A percentile compares a stretch with the other conserved stretches of the same genome.
Evolutionary conservation across 768 basidiomycete genomes (phyloP).

Genomic region (Naematelia aurantialba): DNA sequence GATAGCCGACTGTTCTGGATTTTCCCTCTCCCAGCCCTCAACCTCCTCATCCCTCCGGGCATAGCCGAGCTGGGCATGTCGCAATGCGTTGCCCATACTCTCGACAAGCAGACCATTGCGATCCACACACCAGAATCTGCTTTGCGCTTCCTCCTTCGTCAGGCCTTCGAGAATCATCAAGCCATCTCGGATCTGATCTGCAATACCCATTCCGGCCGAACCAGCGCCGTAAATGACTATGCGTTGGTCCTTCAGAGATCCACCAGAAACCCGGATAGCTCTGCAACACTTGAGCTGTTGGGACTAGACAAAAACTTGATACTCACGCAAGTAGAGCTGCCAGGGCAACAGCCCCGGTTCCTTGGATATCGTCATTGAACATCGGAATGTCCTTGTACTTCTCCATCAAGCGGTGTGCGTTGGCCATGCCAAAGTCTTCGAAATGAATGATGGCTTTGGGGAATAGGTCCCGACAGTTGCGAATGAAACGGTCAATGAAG

Average conservation of each 20-base stretch:
- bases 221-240: slow-evolving; percentile 75
- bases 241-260: slow-evolving; percentile 66
- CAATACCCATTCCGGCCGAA: slow-evolving; percentile 68
- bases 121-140: slow-evolving; percentile 72
- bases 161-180: slow-evolving; percentile 60
- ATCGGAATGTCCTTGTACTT: slow-evolving; percentile 50
- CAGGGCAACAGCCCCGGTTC: slow-evolving; percentile 50
- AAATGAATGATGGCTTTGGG: slow-evolving; percentile 51
- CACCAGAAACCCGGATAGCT: slow-evolving; percentile 31
- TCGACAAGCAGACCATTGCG: slow-evolving; percentile 62
- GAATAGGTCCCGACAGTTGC: slow-evolving; percentile 49
- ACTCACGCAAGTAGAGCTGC: slow-evolving; percentile 68
- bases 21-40: slow-evolving; percentile 40
- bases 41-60: slow-evolving; percentile 50
- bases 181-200: slow-evolving; percentile 68
- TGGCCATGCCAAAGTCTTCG: slow-evolving; percentile 51
- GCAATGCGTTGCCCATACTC: slow-evolving; percentile 53
- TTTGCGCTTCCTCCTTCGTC: slow-evolving; percentile 61
- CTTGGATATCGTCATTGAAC: slow-evolving; percentile 72
- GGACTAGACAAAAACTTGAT: background rate
- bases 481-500: slow-evolving; percentile 69
- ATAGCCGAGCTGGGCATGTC: slow-evolving; percentile 52
- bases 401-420: slow-evolving; percentile 51
- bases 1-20: slow-evolving; percentile 38
- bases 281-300: slow-evolving; percentile 16